phyloP scores from a whole-genome alignment of 2,329 filamentous ascomycete species.

The Eutypella sp. region DNA sequence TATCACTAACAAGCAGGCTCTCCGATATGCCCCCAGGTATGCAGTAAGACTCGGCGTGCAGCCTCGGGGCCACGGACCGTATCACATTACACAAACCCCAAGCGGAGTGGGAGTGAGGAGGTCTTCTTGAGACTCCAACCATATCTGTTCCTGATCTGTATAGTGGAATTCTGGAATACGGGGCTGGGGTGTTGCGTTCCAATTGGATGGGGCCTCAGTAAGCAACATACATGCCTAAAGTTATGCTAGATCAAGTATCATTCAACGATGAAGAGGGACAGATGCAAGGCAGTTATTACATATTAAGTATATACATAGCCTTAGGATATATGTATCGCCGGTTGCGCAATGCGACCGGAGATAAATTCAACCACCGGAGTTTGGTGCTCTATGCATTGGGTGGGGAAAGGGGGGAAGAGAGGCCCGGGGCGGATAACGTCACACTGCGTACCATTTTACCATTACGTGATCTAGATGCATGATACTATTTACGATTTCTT shows the following conservation, averaged over 20 bases:
- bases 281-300: too few species aligned
- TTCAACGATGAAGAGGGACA: too few species aligned
- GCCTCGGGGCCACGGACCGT: neutral
- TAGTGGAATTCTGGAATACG: neutral
- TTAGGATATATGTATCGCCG: too few species aligned
- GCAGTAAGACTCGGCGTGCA: neutral
- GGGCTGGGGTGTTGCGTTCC: neutral
- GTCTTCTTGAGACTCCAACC: neutral
- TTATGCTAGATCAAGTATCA: neutral
- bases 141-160: neutral
- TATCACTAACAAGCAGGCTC: neutral
- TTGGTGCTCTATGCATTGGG: too few species aligned
- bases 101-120: neutral
- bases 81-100: neutral
- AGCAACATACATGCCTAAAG: neutral
- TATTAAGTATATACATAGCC: too few species aligned
- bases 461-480: too few species aligned
- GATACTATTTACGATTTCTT: too few species aligned
- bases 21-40: neutral
- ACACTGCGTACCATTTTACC: too few species aligned
- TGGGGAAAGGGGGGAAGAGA: too few species aligned
- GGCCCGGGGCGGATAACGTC: too few species aligned
- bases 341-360: too few species aligned
- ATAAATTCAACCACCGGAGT: too few species aligned
- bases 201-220: neutral